Percentiles rank a stretch among this genome's conserved stretches.
phyloP scores from a whole-genome alignment of 495 filamentous ascomycete genomes.

The Lophium mytilinum region DNA sequence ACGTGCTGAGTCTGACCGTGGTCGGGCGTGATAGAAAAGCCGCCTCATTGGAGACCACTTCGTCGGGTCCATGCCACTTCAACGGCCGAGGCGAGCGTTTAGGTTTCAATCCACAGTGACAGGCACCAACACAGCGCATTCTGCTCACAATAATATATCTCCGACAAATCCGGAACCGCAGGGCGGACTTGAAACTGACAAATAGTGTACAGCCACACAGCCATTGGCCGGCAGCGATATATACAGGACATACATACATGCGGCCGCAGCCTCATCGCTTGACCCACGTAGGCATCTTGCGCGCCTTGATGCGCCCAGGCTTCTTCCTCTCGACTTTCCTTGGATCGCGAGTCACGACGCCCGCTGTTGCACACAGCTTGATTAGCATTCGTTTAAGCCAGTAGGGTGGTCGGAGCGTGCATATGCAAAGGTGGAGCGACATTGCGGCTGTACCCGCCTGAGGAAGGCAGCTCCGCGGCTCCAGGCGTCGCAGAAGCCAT shows the following conservation, averaged over 20 bases:
- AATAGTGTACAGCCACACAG: too few species aligned
- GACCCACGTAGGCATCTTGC: slow-evolving; percentile 98
- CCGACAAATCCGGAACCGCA: neutral
- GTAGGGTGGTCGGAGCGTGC: neutral
- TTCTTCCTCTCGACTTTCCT: slow-evolving; percentile 97
- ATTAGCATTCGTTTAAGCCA: slow-evolving; percentile 8
- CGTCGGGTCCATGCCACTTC: neutral
- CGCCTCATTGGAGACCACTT: neutral
- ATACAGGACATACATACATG: slow-evolving; percentile 15
- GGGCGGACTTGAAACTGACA: neutral
- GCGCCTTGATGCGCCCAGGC: slow-evolving; percentile 85
- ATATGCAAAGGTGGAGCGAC: neutral
- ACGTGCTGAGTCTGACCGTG: too few species aligned
- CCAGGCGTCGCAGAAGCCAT: too few species aligned
- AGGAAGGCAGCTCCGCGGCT: too few species aligned
- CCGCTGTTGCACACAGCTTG: slow-evolving; percentile 51
- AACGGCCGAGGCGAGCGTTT: neutral
- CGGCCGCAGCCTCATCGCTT: slow-evolving; percentile 52
- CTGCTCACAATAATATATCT: neutral
- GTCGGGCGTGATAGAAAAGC: neutral
- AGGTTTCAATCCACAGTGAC: neutral
- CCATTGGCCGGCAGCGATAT: slow-evolving; percentile 1
- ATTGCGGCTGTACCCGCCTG: neutral
- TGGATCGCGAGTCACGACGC: slow-evolving; percentile 83
- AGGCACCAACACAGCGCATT: neutral